These are phyloP conservation scores for Pleurotus eryngii DNA, from an alignment of 768 basidiomycete species.

Conservation along the genomic window DNA sequence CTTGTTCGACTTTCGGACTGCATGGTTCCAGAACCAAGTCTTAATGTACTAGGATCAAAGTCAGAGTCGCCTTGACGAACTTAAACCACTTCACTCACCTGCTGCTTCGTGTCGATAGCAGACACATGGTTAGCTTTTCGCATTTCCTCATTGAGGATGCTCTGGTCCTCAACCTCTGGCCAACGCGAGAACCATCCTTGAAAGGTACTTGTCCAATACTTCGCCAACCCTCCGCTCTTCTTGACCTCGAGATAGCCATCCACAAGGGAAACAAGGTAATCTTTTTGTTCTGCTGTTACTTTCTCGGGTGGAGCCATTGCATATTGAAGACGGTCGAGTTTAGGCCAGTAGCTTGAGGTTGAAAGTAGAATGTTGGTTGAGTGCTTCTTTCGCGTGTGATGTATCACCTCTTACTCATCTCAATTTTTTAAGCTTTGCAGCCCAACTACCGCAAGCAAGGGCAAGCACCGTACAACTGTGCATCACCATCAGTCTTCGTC, in stretches of 20 bases:
- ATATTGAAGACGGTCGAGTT: not conserved
- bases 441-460: not conserved
- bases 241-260: not conserved
- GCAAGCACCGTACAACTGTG: not conserved
- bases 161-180: not conserved
- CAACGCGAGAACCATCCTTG: not conserved
- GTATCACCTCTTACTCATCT: not conserved
- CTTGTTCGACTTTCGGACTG: not conserved
- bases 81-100: not conserved
- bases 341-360: not conserved
- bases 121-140: not conserved
- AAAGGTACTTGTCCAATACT: not conserved
- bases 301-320: not conserved
- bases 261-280: not conserved
- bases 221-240: not conserved
- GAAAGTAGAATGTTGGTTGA: not conserved
- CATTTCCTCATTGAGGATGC: not conserved
- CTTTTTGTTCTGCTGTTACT: not conserved
- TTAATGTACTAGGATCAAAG: not conserved
- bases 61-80: not conserved
- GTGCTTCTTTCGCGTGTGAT: not conserved
- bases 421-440: not conserved
- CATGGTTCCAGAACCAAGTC: not conserved
- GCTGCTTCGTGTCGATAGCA: not conserved
- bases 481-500: not conserved